phyloP scores from a whole-genome alignment of 306 rosid species.

The Cercis canadensis region DNA sequence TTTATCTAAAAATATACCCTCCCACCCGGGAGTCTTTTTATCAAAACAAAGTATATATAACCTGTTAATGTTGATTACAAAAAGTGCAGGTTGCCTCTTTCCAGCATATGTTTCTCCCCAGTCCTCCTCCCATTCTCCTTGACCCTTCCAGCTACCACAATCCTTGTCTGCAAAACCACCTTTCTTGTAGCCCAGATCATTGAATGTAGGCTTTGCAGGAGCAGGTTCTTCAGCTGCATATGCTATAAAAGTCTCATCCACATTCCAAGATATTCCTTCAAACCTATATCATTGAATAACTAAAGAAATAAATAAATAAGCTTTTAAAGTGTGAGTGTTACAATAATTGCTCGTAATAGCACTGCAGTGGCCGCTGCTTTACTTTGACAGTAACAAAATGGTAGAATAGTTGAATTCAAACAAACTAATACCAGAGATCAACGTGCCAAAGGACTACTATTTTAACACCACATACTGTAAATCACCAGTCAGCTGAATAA shows the following conservation, averaged over 20 bases:
- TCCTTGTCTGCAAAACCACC: conserved; percentile 56
- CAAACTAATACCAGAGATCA: conserved; percentile 18
- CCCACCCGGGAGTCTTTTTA: no score
- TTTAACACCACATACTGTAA: conserved; percentile 18
- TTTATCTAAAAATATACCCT: background rate
- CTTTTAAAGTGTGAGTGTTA: conserved; percentile 6
- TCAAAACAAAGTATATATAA: background rate
- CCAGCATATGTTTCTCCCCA: conserved; percentile 95
- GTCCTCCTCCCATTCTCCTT: conserved; percentile 81
- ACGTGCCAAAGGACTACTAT: conserved; percentile 7
- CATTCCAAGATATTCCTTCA: conserved; percentile 88
- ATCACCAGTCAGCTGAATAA: background rate
- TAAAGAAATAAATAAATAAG: background rate
- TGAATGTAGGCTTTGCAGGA: conserved; percentile 72
- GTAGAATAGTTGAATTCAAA: conserved; percentile 15
- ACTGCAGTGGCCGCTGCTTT: conserved; percentile 8
- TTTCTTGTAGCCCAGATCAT: conserved; percentile 55
- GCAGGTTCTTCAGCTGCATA: conserved; percentile 86
- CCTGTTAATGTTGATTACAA: conserved; percentile 68
- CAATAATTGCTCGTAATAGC: background rate
- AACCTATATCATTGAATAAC: conserved; percentile 57
- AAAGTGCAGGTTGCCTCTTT: conserved; percentile 80
- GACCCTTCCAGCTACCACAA: conserved; percentile 74
- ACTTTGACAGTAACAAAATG: conserved; percentile 12
- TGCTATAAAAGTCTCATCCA: conserved; percentile 68